Percentiles rank a stretch among this genome's conserved stretches.
These are phyloP conservation scores for Leccinum subgranulosum DNA, from an alignment of 768 basidiomycete genomes.

Conservation along the genomic window DNA sequence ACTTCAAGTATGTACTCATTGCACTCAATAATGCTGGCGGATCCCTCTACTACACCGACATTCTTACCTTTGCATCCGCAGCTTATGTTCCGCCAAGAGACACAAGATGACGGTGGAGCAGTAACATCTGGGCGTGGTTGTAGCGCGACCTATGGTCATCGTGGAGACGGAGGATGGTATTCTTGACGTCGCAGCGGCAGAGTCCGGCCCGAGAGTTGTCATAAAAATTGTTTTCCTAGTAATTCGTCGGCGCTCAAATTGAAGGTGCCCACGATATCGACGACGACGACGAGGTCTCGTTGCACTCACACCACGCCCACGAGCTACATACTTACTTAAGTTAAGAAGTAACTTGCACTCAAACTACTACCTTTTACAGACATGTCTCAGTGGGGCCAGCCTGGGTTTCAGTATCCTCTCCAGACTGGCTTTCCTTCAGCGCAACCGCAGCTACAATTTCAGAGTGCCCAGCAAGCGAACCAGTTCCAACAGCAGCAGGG, in stretches of 20 bases:
- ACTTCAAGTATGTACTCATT: not conserved
- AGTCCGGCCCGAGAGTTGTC: not conserved
- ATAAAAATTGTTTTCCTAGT: too few species aligned
- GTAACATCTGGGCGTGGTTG: not conserved
- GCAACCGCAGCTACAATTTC: conserved; percentile 47
- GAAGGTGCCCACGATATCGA: conserved; percentile 11
- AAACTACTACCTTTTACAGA: conserved; percentile 10
- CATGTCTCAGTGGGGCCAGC: conserved; percentile 81
- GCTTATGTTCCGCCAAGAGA: conserved; percentile 1
- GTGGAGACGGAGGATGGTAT: not conserved
- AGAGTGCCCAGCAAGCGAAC: conserved; percentile 32
- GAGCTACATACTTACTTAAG: too few species aligned
- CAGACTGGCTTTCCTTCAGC: conserved; percentile 61
- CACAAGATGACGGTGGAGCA: not conserved
- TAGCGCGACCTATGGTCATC: conserved; percentile 1
- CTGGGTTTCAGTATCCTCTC: conserved; percentile 68
- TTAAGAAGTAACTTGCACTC: not conserved
- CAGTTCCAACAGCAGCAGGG: conserved; percentile 40
- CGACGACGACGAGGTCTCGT: not conserved
- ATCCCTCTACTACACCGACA: not conserved
- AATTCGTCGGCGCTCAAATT: too few species aligned
- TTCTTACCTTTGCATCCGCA: not conserved
- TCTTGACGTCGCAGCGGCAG: not conserved
- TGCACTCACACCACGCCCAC: not conserved
- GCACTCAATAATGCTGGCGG: not conserved